Evolutionary conservation across 345 rosid genomes (phyloP).

Genomic region (Passiflora organensis): DNA sequence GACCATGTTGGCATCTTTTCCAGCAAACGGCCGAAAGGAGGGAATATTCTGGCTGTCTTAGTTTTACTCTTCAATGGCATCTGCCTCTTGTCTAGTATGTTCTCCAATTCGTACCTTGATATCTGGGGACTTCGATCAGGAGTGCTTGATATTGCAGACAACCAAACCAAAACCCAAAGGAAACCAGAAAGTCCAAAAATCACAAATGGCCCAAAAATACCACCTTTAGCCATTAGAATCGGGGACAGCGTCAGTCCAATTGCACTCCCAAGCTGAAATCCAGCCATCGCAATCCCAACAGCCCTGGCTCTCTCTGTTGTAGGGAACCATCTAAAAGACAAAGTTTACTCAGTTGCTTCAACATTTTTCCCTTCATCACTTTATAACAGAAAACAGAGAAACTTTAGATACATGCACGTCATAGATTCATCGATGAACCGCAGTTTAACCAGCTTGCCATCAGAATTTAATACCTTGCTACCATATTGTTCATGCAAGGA

Average conservation of each 20-base stretch:
- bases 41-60: conserved; percentile 43
- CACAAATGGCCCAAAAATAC: conserved; percentile 88
- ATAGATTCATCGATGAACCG: no score
- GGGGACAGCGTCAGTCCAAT: conserved; percentile 82
- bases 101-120: conserved; percentile 69
- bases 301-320: conserved; percentile 88
- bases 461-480: conserved; percentile 54
- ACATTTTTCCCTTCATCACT: conserved; percentile 14
- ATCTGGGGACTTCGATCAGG: conserved; percentile 79
- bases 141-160: conserved; percentile 69
- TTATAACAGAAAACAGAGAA: no score
- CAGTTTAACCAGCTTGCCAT: no score
- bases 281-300: conserved; percentile 93
- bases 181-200: conserved; percentile 89
- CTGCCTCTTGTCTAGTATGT: conserved; percentile 47
- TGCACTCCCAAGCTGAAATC: conserved; percentile 89
- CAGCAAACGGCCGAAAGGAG: conserved; percentile 79
- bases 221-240: conserved; percentile 82
- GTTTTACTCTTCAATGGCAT: conserved; percentile 34
- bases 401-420: no score
- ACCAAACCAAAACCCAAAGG: conserved; percentile 91
- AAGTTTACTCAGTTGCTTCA: conserved; percentile 23
- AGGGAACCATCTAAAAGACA: conserved; percentile 91
- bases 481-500: conserved; percentile 98
- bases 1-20: conserved; percentile 95